phyloP scores from a whole-genome alignment of 768 basidiomycete genomes.

The Termitomyces sp. region DNA sequence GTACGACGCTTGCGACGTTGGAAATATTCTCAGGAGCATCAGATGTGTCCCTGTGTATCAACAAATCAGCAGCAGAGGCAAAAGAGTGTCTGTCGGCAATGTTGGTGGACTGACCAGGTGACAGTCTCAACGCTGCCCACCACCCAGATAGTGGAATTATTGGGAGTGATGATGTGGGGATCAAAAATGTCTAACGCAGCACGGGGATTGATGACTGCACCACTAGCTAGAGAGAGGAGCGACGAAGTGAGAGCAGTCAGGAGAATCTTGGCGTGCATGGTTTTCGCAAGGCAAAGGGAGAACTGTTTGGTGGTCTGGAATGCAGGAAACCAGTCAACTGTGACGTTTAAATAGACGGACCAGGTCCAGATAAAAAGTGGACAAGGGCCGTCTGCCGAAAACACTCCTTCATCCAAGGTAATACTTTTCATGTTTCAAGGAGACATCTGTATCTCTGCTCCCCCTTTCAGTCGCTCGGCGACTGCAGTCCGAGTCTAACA shows the following conservation, averaged over 20 bases:
- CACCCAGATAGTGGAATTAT: slow-evolving; percentile 20
- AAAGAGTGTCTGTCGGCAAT: background rate
- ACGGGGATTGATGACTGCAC: slow-evolving; percentile 13
- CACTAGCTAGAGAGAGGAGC: slow-evolving; percentile 16
- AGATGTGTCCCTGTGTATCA: slow-evolving; percentile 30
- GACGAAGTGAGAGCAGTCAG: slow-evolving; percentile 19
- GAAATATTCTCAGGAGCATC: slow-evolving; percentile 34
- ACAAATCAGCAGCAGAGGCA: no score
- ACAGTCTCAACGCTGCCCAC: slow-evolving; percentile 21
- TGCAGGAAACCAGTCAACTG: background rate
- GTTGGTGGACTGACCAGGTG: slow-evolving; percentile 20
- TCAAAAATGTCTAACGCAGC: slow-evolving; percentile 21
- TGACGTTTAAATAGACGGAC: background rate
- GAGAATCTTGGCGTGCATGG: slow-evolving; percentile 12
- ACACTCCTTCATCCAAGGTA: background rate
- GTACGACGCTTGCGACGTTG: slow-evolving; percentile 26
- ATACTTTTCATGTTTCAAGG: background rate
- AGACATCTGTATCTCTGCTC: no score
- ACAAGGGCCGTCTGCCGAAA: background rate
- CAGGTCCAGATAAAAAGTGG: background rate
- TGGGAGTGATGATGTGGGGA: slow-evolving; percentile 23
- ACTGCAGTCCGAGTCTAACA: no score
- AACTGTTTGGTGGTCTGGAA: background rate
- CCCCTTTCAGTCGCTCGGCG: no score
- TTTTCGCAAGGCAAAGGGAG: background rate